Percentiles rank a stretch among this genome's conserved stretches.
These are phyloP conservation scores for Colletotrichum karsti DNA, from an alignment of 2,329 filamentous ascomycete genomes.

Conservation along the genomic window DNA sequence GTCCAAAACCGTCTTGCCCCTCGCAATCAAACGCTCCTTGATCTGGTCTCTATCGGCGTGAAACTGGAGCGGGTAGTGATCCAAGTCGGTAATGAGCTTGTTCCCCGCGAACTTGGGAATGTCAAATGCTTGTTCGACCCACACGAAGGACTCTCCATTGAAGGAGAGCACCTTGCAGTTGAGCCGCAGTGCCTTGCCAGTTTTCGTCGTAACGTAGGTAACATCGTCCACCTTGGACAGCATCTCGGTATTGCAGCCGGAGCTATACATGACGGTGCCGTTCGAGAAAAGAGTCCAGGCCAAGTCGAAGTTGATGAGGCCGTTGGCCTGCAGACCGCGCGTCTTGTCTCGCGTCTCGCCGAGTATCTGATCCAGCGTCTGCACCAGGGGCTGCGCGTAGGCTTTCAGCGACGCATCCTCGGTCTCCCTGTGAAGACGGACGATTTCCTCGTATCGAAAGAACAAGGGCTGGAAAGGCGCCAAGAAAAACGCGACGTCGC, in stretches of 20 bases:
- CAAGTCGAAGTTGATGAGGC: constrained; percentile 49
- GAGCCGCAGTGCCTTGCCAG: constrained; percentile 34
- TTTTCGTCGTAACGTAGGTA: constrained; percentile 34
- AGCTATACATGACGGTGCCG: constrained; percentile 47
- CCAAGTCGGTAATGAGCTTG: constrained; percentile 48
- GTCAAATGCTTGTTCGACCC: constrained; percentile 42
- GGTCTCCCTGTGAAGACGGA: constrained; percentile 38
- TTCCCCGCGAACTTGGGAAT: constrained; percentile 48
- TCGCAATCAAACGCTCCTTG: constrained; percentile 36
- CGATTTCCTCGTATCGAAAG: constrained; percentile 53
- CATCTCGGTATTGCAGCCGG: constrained; percentile 48
- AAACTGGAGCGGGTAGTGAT: constrained; percentile 46
- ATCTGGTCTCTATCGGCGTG: constrained; percentile 40
- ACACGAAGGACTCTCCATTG: constrained; percentile 50
- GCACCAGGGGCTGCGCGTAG: constrained; percentile 49
- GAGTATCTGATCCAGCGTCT: constrained; percentile 53
- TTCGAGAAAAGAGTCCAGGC: constrained; percentile 56
- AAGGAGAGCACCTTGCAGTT: constrained; percentile 45
- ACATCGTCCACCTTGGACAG: constrained; percentile 48
- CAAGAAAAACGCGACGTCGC: constrained; percentile 45
- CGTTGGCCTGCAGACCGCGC: constrained; percentile 43
- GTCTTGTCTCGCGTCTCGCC: constrained; percentile 45
- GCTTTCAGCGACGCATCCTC: constrained; percentile 39
- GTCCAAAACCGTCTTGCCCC: constrained; percentile 50
- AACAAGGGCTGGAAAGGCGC: constrained; percentile 51